phyloP scores from a whole-genome alignment of 2,329 filamentous ascomycete species.

The Cryphonectria carpinicola region DNA sequence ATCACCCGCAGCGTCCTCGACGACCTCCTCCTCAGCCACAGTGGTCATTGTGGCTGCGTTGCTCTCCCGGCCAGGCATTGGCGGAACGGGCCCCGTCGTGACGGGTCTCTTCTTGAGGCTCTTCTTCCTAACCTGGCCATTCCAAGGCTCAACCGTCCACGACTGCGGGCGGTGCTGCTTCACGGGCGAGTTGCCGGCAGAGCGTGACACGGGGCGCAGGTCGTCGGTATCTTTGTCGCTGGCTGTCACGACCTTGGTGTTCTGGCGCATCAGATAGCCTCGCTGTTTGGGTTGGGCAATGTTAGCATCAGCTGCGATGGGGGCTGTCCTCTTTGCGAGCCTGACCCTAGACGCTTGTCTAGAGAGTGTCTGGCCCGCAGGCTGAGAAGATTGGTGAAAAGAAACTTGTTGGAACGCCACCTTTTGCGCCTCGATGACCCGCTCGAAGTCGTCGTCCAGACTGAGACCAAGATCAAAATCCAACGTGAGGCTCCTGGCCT shows the following conservation, averaged over 20 bases:
- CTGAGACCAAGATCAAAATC: constrained; percentile 84
- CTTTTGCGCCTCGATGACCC: constrained; percentile 97
- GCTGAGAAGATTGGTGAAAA: constrained; percentile 24
- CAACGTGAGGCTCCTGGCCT: constrained; percentile 81
- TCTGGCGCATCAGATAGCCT: constrained; percentile 97
- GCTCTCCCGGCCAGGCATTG: constrained; percentile 85
- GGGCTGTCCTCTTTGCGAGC: constrained; percentile 25
- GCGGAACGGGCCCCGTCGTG: constrained; percentile 70
- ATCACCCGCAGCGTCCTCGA: constrained; percentile 61
- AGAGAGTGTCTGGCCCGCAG: constrained; percentile 29
- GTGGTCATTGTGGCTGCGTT: constrained; percentile 69
- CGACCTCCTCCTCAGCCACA: constrained; percentile 70
- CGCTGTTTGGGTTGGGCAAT: constrained; percentile 72
- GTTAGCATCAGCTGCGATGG: constrained; percentile 57
- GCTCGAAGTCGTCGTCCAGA: constrained; percentile 89
- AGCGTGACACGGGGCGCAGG: constrained; percentile 54
- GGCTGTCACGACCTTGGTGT: constrained; percentile 95
- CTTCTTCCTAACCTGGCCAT: constrained; percentile 72
- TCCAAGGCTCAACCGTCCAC: constrained; percentile 98
- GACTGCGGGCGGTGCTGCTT: constrained; percentile 84
- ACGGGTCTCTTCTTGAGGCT: constrained; percentile 63
- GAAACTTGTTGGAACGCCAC: constrained; percentile 61
- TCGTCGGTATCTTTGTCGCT: constrained; percentile 72
- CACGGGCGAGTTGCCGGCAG: constrained; percentile 69
- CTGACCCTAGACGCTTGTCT: constrained; percentile 52